Base-by-base conservation (phyloP, 208 protist genomes). In the Leishmania mexicana region DNA sequence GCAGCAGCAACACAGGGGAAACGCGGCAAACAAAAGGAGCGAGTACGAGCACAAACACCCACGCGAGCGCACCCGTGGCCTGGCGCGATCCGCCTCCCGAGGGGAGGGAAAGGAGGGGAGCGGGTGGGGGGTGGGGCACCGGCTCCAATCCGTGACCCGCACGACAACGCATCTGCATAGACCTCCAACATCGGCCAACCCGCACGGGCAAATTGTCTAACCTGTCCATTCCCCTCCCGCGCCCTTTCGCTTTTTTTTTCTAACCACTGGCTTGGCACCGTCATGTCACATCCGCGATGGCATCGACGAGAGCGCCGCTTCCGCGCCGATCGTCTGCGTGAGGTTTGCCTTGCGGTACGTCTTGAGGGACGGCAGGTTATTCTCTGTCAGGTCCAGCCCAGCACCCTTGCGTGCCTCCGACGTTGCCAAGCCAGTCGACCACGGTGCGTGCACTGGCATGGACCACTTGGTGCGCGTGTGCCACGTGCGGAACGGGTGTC, bases 401-500 rank as follows among this genome's bases (percentile, higher is more conserved):
- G 80, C 81, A 15, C 92, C 93, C 70, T 90, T 85, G 47, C 88
- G 88, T 45, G 92, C 89, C 81, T 97, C 94, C n/a, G 92, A 89
- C 31, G 95, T 98, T 64, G 87, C 81, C 78, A 94, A 81, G 28
- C 95, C 95, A 3, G 93, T 92, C 40, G 88, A 88, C 94, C 95
- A 98, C 68, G 95, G 92, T 45, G 95, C 94, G 81, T 90, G 74
- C 54, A 87, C 90, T 54, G 95, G 95, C 95, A 97, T 97, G 47
- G 91, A 95, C 88, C 89, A 95, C 85, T 98, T 98, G 70, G 93
- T 95, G 62, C 88, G 82, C 19, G 95, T 98, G 85, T 98, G 92
- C 93, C 93, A 98, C 53, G 93, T 98, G 45, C 92, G 88, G 88
- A 98, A 96, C 19, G 93, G 95, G 45, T 90, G 84, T 31, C 83